Percentiles rank a stretch among this genome's conserved stretches.
phyloP scores from a whole-genome alignment of 352 stramenopile species.

The Saprolegnia parasitica region DNA sequence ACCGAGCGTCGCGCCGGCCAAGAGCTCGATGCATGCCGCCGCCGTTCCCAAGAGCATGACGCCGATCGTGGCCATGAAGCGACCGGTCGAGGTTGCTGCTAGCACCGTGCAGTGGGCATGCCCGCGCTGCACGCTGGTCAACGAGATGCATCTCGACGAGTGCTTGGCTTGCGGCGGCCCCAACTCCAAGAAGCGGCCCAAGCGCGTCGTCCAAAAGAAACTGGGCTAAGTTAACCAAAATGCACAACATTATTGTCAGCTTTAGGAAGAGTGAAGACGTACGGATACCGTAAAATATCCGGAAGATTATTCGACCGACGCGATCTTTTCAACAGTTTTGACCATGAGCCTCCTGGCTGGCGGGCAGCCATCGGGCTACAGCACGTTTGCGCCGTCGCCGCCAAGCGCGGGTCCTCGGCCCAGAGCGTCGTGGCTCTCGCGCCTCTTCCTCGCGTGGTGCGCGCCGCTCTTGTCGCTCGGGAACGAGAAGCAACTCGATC shows the following conservation, averaged over 20 bases:
- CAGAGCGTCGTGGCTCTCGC: constrained; percentile 34
- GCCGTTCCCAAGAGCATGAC: background rate
- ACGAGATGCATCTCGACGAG: constrained; percentile 42
- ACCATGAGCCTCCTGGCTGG: background rate
- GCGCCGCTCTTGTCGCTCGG: constrained; percentile 36
- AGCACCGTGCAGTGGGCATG: constrained; percentile 52
- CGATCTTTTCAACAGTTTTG: background rate
- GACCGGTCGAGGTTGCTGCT: background rate
- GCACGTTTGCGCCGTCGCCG: constrained; percentile 31
- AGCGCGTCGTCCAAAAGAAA: constrained; percentile 8
- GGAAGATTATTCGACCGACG: background rate
- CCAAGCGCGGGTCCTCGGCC: constrained; percentile 32
- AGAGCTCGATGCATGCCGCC: too few relatives aligned
- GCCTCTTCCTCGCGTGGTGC: constrained; percentile 37
- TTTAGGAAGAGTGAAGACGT: too few relatives aligned
- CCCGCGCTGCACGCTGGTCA: constrained; percentile 62
- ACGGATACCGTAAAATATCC: background rate
- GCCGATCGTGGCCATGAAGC: background rate
- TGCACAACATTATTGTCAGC: too few relatives aligned
- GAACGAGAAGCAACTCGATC: constrained; percentile 39
- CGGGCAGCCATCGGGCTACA: constrained; percentile 30
- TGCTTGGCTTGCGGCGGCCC: constrained; percentile 6
- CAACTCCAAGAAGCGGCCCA: constrained; percentile 3
- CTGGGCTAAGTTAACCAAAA: background rate
- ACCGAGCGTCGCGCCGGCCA: constrained; percentile 11